Evolutionary conservation across 805 yeast genomes (phyloP).

Genomic region (Zygoascus ofunaensis): DNA sequence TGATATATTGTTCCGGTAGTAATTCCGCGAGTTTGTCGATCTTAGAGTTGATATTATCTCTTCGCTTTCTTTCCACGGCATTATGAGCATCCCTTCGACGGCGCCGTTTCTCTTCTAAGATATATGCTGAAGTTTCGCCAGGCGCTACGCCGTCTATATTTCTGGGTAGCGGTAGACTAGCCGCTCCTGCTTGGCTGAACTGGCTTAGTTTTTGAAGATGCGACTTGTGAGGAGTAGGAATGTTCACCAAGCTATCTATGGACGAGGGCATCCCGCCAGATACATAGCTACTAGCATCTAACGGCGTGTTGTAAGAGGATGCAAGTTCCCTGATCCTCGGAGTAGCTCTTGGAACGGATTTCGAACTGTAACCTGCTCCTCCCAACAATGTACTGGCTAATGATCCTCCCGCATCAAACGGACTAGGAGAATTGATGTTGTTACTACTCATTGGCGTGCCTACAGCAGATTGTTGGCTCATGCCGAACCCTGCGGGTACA

Average conservation of each 20-base stretch:
- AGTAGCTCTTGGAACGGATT: neutral
- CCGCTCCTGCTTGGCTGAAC: neutral
- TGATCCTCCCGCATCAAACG: neutral
- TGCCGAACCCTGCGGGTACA: neutral
- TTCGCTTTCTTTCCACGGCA: constrained; percentile 85
- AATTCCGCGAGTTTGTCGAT: constrained; percentile 74
- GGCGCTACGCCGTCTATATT: constrained; percentile 1
- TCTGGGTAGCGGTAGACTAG: neutral
- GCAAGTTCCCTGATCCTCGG: neutral
- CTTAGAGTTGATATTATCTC: constrained; percentile 83
- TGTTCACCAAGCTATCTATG: neutral
- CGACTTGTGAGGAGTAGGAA: neutral
- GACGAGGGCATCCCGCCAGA: neutral
- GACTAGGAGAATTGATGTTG: neutral
- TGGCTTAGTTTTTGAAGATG: neutral
- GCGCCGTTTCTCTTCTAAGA: constrained; percentile 49
- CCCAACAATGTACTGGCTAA: no score
- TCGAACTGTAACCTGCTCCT: neutral
- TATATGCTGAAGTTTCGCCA: constrained; percentile 8
- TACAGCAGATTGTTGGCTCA: neutral
- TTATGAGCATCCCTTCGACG: constrained; percentile 85
- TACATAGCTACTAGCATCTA: neutral
- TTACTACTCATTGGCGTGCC: neutral
- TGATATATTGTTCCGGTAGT: constrained; percentile 48
- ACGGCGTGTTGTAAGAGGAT: neutral